Base-by-base conservation (phyloP, 306 rosid species). In the Trifolium fragiferum region DNA sequence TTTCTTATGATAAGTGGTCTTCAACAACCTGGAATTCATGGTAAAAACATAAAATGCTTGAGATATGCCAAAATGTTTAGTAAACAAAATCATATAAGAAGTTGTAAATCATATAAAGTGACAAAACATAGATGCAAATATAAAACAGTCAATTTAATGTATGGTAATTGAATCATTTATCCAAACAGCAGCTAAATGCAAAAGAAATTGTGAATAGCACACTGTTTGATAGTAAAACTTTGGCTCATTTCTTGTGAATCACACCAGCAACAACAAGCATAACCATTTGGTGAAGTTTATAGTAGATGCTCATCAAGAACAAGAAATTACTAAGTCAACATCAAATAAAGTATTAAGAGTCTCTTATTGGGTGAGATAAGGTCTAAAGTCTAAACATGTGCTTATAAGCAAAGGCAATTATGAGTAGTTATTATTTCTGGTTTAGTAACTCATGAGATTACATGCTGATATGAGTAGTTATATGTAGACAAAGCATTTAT, bases 1-100 rank as follows among this genome's bases (percentile, higher is more conserved):
- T 83, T 91, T 91, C 89, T 91, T 90, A 76, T 94, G 97, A 85
- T 77, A 88, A 41, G 98, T 94, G 74, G 98, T 94, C 85, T 94
- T 91, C 61, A 94, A 73, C 87, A 91, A 85, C 89, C 98, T 93
- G 83, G 33, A 77, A 77, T 68, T 77, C 75, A 79, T 47, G 59
- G 50, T 64, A 9, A 64, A 37, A 64, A 35, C 6, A 66, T 35
- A 32, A 75, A 70, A 80, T 60, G 70, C 25, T 70, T 68, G 55
- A 58, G 27, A 44, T 40, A 65, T 58, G 46, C 47, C 44, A 25
- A 72, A 64, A 59, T 27, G 27, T 4, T n/a, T 50, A 41, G 38
- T 51, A 16, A 47, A 19, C 14, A 33, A 72, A 58, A 50, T 68
- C 51, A 62, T 44, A 25, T 23, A 55, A 23, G 69, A 33, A 82